Base-by-base conservation (phyloP, 371 early-diverging fungal genomes). In the Amoeboaphelidium protococcarum region DNA sequence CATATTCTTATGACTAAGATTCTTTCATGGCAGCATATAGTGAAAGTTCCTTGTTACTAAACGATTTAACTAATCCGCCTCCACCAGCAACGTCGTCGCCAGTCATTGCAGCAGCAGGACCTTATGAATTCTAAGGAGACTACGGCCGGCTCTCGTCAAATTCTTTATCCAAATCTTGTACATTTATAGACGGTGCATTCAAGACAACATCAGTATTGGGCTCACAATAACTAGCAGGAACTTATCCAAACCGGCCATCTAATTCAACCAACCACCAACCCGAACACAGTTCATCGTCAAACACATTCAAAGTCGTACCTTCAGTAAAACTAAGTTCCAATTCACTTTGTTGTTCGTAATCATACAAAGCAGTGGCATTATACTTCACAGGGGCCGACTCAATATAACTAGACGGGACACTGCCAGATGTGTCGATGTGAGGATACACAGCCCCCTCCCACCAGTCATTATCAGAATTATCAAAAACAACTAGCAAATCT, bases 291-390 rank as follows among this genome's bases (percentile, higher is more conserved):
- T 50, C 55, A 23, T 63, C 63, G 49, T 54, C 58, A 45, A 4
- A 45, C 26, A 13, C 53, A 60, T 45, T 16, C 16, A 31, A 4
- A 6, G 6, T 10, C 23, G 16, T 21, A 40, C 55, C 75, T 55
- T 91, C 84, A 26, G 64, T 58, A 51, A 91, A 69, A 42, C 64
- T 60, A 47, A 90, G 64, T 62, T 90, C 91, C 46, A 88, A 90
- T 54, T 74, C 76, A 26, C 77, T 79, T 40, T 71, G 66, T 25
- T 89, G 78, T 42, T 71, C 71, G 61, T 89, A 91, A 56, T 78
- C 76, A 54, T 87, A 88, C n/a, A 76, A 57, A 13, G 78, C 73
- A 44, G 60, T 52, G 46, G n/a, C n/a, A n/a, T n/a, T n/a, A n/a
- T n/a, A n/a, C n/a, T n/a, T n/a, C n/a, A n/a, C n/a, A n/a, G n/a